Base-by-base conservation (phyloP, 495 filamentous ascomycete genomes). In the Penicillium mononematosum region DNA sequence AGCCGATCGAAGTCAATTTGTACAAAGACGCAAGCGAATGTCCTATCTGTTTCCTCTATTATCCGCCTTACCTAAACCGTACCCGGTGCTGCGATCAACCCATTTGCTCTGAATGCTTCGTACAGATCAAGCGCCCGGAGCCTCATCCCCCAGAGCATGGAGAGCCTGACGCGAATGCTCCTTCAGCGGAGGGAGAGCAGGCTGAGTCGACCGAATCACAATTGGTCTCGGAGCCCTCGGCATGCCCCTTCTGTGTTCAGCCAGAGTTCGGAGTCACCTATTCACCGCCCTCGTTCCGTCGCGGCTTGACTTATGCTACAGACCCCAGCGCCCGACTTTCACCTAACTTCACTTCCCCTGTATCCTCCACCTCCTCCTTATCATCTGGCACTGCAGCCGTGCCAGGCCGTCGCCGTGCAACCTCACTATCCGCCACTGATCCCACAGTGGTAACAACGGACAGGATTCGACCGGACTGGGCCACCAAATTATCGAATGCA, bases 21-120 rank as follows among this genome's bases (percentile, higher is more conserved):
- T 98, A 98, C 75, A 96, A 96, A 69, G 84, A 93, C 62, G 85
- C 89, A 17, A 76, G 79, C 39, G 94, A 98, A 74, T 98, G 94
- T 67, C 93, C 95, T 20, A 96, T 98, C 52, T 98, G 94, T 75
- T 95, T 97, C 69, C 75, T 98, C 25, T 93, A 91, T 67, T 98
- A 96, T 62, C 94, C 94, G 3, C 92, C 93, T 2, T 96, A 95
- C 67, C 77, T 98, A n/a, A 98, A 98, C 69, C 88, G 87, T 46
- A 98, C 94, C 3, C 79, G 94, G 60, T 98, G 94, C 68, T 98
- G 94, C 70, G 93, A 96, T 64, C 94, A 98, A 68, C 81, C 91
- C 6, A 98, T 98, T 55, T 98, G 94, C 76, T 98, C 94, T 45
- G 94, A 98, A 75, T 98, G 94, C 69, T 98, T 98, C 64, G 95